These are phyloP conservation scores for Pelargonium australe DNA, from an alignment of 441 rosid genomes.

Conservation along the genomic window DNA sequence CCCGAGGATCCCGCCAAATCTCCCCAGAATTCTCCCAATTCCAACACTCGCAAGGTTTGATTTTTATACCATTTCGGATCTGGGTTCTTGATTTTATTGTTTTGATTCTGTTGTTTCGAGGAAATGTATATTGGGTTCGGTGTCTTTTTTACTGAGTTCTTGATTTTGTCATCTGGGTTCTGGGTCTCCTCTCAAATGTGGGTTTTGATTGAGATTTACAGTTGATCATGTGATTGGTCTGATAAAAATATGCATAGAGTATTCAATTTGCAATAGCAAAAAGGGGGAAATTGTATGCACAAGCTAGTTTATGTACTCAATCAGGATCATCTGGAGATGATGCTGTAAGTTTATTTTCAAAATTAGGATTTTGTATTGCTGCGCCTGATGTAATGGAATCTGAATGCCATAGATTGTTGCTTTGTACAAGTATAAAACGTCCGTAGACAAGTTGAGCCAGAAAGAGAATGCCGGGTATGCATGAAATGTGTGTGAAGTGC, in stretches of 20 bases:
- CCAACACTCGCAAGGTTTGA: slow-evolving; percentile 57
- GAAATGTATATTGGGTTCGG: background rate
- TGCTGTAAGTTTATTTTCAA: background rate
- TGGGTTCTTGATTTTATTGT: background rate
- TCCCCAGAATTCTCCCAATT: slow-evolving; percentile 43
- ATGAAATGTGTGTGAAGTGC: no score
- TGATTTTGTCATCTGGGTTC: background rate
- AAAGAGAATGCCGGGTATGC: no score
- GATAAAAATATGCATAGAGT: background rate
- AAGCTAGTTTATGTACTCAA: background rate
- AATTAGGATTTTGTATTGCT: background rate
- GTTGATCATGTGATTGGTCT: background rate
- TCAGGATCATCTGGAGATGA: background rate
- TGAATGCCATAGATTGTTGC: background rate
- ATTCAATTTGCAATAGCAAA: no score
- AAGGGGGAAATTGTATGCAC: no score
- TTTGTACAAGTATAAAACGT: background rate
- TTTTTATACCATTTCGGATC: slow-evolving; percentile 5
- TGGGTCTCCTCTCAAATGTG: background rate
- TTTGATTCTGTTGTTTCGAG: background rate
- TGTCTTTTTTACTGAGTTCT: background rate
- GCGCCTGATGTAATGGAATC: background rate
- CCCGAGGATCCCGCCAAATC: slow-evolving; percentile 61
- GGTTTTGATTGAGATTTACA: background rate
- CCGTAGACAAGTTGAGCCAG: background rate